Base-by-base conservation (phyloP, 139 green algal species). In the Volvox reticuliferus region DNA sequence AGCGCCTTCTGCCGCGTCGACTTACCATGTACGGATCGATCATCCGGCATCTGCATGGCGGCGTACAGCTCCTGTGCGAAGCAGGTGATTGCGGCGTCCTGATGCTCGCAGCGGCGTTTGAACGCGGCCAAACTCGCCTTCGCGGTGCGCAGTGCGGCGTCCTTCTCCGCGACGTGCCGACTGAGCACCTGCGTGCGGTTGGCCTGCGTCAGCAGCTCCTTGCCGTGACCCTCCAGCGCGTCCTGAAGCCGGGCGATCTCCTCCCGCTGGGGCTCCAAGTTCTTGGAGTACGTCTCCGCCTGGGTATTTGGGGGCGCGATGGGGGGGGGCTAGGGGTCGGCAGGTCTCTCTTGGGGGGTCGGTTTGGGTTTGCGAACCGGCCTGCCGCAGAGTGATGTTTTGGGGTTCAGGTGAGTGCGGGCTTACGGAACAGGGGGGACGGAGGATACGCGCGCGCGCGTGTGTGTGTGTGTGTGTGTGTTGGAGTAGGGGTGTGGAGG, bases 31-130 rank as follows among this genome's bases (percentile, higher is more conserved):
- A 69, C 26, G 22, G 33, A 26, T 17, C 87, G 76, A 22, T 91
- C 87, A 35, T 91, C 87, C 14, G 87, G 76, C 87, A 37, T 55
- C 76, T 79, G 76, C 87, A 91, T 91, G 87, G 87, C 87, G 50
- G n/a, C 33, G 86, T 90, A 90, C 50, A 90, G 86, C 35, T 90
- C 86, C 73, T 83, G 71, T 1, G 30, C 20, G 24, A 88, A 63
- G 50, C 67, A 35, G 24, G 44, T 36, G 36, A 88, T 76, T 28
- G n/a, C 33, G 20, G 30, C 24, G 35, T 76, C 62, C 69, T 63
- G 63, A 21, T 18, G 61, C 37, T 21, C 14, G 26, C 26, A n/a
- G n/a, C 71, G 71, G 35, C 35, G 22, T 28, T 83, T 63, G 78
- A 79, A 44, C 0, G 33, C 50, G 1, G 55, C 44, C 22, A 83